phyloP scores from a whole-genome alignment of 139 green algal genomes.

The Edaphochlamys debaryana region DNA sequence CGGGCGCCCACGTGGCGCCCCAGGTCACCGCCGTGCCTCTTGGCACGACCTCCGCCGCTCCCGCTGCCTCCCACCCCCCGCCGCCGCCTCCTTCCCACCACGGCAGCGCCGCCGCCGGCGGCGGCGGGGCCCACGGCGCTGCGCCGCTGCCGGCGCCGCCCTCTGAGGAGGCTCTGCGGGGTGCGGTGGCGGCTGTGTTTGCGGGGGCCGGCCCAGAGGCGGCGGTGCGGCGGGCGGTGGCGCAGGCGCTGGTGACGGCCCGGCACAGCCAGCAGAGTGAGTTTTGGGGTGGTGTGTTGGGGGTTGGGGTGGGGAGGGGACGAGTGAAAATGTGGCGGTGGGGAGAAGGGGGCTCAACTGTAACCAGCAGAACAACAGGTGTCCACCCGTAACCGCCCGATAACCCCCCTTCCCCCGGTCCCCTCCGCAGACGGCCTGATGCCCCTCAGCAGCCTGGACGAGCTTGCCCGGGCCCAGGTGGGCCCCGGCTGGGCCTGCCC shows the following conservation, averaged over 20 bases:
- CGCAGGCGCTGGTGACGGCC: not conserved
- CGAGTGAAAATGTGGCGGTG: not conserved
- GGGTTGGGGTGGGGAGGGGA: not conserved
- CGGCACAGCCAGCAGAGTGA: constrained; percentile 4
- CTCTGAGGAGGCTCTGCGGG: not conserved
- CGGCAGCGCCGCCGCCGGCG: not conserved
- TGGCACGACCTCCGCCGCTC: not conserved
- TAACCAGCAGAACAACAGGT: too few species aligned
- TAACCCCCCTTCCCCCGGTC: too few species aligned
- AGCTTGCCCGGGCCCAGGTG: not conserved
- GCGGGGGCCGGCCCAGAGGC: too few species aligned
- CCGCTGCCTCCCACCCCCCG: too few species aligned
- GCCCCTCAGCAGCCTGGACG: constrained; percentile 13
- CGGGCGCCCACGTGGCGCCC: too few species aligned
- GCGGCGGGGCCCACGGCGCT: not conserved
- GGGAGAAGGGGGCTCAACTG: too few species aligned
- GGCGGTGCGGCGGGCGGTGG: not conserved
- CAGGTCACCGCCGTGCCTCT: not conserved
- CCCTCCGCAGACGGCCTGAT: constrained; percentile 17
- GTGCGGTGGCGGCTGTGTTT: constrained; percentile 6
- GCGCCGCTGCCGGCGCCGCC: not conserved
- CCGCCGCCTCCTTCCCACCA: too few species aligned
- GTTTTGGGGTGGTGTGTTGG: too few species aligned
- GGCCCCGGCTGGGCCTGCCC: too few species aligned
- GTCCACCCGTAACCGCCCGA: too few species aligned